Percentiles rank a stretch among this genome's conserved stretches.
phyloP scores from a whole-genome alignment of 1,284 basidiomycete species.

The Vanrija sp. region DNA sequence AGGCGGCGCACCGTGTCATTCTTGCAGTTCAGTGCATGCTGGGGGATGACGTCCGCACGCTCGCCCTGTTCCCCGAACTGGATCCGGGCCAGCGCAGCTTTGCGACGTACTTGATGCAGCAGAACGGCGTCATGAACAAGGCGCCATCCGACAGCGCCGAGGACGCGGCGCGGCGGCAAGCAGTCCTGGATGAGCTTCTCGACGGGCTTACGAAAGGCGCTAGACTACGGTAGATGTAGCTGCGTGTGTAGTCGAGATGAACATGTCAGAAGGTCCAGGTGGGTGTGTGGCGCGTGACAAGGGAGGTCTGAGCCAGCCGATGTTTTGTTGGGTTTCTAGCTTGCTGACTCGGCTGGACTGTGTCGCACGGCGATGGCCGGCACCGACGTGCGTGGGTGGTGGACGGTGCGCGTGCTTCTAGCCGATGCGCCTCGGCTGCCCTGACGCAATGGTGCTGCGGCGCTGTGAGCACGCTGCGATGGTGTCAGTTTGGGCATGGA shows the following conservation, averaged over 20 bases:
- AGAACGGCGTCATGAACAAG: conserved; percentile 25
- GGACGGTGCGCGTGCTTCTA: too few relatives aligned
- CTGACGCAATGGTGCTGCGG: too few relatives aligned
- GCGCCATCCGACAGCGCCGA: neutral
- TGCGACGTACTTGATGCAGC: conserved; percentile 39
- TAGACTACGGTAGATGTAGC: neutral
- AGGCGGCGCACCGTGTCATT: conserved; percentile 37
- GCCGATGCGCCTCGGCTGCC: too few relatives aligned
- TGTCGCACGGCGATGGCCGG: neutral
- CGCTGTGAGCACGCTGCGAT: too few relatives aligned
- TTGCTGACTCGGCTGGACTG: neutral
- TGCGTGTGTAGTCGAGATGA: neutral
- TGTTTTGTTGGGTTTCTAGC: too few relatives aligned
- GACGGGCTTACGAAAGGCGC: neutral
- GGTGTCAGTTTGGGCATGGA: too few relatives aligned
- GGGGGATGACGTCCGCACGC: conserved; percentile 24
- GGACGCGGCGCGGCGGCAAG: neutral
- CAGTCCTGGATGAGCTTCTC: neutral
- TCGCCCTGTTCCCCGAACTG: conserved; percentile 33
- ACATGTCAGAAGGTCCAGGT: neutral
- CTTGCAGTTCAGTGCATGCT: conserved; percentile 40
- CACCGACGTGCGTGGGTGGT: neutral
- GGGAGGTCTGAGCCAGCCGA: too few relatives aligned
- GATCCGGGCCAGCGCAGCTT: conserved; percentile 33
- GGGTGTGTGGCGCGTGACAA: neutral